Percentiles rank a stretch among this genome's conserved stretches.
phyloP scores from a whole-genome alignment of 75 land plant genomes.

The Gnetum montanum region DNA sequence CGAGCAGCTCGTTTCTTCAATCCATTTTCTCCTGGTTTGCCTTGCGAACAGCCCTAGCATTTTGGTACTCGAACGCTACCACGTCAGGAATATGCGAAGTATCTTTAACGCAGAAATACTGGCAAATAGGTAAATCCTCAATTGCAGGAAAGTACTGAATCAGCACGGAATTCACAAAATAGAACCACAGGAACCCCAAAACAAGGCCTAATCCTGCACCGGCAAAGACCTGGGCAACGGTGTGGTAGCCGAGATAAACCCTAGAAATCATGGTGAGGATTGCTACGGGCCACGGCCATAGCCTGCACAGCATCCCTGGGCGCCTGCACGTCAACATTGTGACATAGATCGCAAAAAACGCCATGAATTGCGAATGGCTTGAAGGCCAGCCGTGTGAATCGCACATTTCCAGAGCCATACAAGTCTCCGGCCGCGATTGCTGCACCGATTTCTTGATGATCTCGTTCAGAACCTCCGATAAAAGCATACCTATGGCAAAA shows the following conservation, averaged over 20 bases:
- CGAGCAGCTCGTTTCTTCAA: slow-evolving; percentile 1
- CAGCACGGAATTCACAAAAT: slow-evolving; percentile 48
- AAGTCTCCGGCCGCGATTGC: slow-evolving; percentile 81
- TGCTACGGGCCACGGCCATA: slow-evolving; percentile 63
- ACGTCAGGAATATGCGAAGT: slow-evolving; percentile 77
- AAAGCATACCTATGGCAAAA: slow-evolving; percentile 65
- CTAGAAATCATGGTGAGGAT: slow-evolving; percentile 76
- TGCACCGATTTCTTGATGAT: slow-evolving; percentile 66
- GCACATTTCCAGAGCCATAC: slow-evolving; percentile 73
- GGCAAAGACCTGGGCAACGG: slow-evolving; percentile 70
- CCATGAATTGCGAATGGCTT: slow-evolving; percentile 95
- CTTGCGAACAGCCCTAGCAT: slow-evolving; percentile 65
- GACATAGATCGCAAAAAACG: slow-evolving; percentile 78
- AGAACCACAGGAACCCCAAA: slow-evolving; percentile 64
- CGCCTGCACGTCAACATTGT: slow-evolving; percentile 29
- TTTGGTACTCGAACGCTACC: slow-evolving; percentile 83
- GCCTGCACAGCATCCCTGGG: slow-evolving; percentile 12
- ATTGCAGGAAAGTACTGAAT: slow-evolving; percentile 43
- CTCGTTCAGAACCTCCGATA: slow-evolving; percentile 81
- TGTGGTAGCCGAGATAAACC: slow-evolving; percentile 90
- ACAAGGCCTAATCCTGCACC: slow-evolving; percentile 60
- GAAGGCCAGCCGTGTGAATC: slow-evolving; percentile 99
- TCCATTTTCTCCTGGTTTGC: slow-evolving; percentile 13
- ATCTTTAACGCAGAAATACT: slow-evolving; percentile 72
- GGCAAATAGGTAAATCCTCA: slow-evolving; percentile 59